Percentiles rank a stretch among this genome's conserved stretches.
Conservation (phyloP, 2,329 filamentous ascomycete genomes). For the Penicillium vulpinum region DNA sequence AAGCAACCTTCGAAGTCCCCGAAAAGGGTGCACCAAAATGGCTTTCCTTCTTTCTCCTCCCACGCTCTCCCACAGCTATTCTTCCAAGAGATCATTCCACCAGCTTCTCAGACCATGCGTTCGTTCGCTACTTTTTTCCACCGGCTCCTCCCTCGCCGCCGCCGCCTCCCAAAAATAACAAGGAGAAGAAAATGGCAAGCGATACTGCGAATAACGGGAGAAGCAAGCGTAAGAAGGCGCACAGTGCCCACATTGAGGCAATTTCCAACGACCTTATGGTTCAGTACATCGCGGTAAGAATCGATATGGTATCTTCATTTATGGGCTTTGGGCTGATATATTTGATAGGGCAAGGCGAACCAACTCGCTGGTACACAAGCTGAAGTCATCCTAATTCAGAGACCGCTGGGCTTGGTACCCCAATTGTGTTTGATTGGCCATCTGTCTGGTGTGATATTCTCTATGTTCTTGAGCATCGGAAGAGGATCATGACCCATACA, state of each 20-base stretch:
- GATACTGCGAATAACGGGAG: neutral
- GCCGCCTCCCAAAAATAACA: neutral
- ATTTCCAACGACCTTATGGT: too few relatives aligned
- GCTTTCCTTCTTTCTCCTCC: neutral
- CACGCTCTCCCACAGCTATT: neutral
- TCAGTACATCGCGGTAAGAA: neutral
- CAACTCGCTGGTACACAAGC: neutral
- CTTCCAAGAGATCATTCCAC: neutral
- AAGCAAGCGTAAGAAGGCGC: neutral
- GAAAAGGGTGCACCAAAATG: neutral
- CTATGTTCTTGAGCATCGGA: neutral
- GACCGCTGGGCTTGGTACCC: neutral
- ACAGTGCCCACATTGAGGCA: neutral
- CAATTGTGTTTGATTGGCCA: neutral
- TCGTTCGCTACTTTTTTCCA: neutral
- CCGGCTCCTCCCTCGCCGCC: neutral
- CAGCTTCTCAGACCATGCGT: neutral
- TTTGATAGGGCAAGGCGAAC: neutral
- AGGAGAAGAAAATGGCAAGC: neutral
- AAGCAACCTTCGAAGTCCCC: neutral
- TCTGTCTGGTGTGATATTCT: neutral
- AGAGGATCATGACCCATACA: neutral
- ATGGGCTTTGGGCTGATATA: neutral
- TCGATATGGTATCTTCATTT: neutral
- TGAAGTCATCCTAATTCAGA: neutral